These are phyloP conservation scores for Violaceomyces palustris DNA, from an alignment of 1,284 basidiomycete species.

Conservation along the genomic window DNA sequence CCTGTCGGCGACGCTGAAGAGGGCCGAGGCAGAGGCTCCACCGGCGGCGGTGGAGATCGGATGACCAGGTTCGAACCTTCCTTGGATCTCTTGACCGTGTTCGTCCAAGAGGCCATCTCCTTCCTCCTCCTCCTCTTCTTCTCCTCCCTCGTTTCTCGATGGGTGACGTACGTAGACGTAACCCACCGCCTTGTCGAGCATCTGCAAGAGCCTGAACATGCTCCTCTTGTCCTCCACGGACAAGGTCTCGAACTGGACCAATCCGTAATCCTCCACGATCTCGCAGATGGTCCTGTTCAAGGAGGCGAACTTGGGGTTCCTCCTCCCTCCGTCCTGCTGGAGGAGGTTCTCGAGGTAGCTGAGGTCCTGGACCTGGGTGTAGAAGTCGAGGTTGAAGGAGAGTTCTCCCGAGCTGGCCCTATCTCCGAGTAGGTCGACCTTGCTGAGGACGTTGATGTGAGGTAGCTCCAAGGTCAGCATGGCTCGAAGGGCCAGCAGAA, in stretches of 20 bases:
- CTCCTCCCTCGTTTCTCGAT: not conserved
- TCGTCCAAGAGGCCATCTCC: slow-evolving; percentile 7
- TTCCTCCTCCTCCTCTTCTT: slow-evolving; percentile 13
- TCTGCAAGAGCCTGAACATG: slow-evolving; percentile 44
- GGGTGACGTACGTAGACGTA: slow-evolving; percentile 34
- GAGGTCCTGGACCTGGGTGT: slow-evolving; percentile 95
- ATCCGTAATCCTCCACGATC: slow-evolving; percentile 85
- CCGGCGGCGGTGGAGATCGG: slow-evolving; percentile 15
- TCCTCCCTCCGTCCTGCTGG: not conserved
- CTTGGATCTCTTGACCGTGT: slow-evolving; percentile 2
- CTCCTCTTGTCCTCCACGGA: slow-evolving; percentile 57
- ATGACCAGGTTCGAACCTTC: slow-evolving; percentile 13
- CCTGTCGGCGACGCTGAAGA: slow-evolving; percentile 39
- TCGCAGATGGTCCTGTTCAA: slow-evolving; percentile 87
- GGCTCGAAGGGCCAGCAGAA: slow-evolving; percentile 83
- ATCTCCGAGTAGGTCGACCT: slow-evolving; percentile 75
- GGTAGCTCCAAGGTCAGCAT: slow-evolving; percentile 98
- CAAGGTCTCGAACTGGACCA: slow-evolving; percentile 93
- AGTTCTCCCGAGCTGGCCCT: slow-evolving; percentile 10
- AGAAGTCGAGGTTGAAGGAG: slow-evolving; percentile 95
- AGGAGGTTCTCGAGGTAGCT: slow-evolving; percentile 78
- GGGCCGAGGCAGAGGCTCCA: slow-evolving; percentile 28
- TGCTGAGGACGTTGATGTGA: slow-evolving; percentile 93
- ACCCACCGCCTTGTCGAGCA: slow-evolving; percentile 48
- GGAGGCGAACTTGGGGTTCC: slow-evolving; percentile 28